These are phyloP conservation scores for Porcisia hertigi DNA, from an alignment of 208 protist genomes.

Conservation along the genomic window DNA sequence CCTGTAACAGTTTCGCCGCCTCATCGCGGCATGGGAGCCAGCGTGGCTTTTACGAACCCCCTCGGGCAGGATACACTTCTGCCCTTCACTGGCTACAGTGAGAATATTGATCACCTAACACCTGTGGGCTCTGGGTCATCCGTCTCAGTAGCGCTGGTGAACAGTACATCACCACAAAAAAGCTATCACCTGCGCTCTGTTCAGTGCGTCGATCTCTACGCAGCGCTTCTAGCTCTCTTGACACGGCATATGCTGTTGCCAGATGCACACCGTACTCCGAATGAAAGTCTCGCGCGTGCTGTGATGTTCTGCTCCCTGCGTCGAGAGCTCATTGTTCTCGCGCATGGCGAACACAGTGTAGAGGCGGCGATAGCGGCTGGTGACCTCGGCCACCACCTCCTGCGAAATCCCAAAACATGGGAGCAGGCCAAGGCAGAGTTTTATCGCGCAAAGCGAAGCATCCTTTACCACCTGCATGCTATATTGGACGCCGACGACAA, in stretches of 20 bases:
- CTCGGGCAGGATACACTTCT: constrained; percentile 1
- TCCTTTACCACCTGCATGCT: constrained; percentile 20
- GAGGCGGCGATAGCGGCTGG: constrained; percentile 49
- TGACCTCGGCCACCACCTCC: constrained; percentile 35
- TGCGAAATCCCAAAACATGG: constrained; percentile 35
- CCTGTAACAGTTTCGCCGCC: background rate
- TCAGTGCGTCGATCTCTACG: constrained; percentile 50
- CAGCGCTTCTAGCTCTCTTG: constrained; percentile 37
- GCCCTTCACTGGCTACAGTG: background rate
- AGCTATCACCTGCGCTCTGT: constrained; percentile 37
- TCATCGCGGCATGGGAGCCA: background rate
- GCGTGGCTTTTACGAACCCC: constrained; percentile 1
- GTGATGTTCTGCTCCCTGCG: constrained; percentile 45
- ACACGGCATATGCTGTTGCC: constrained; percentile 44
- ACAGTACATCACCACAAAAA: constrained; percentile 6
- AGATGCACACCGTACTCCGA: constrained; percentile 34
- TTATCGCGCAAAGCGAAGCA: constrained; percentile 24
- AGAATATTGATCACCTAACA: background rate
- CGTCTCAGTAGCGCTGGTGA: background rate
- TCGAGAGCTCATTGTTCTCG: constrained; percentile 38
- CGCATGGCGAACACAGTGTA: constrained; percentile 38
- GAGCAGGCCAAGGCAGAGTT: constrained; percentile 45
- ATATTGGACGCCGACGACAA: background rate
- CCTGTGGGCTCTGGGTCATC: background rate
- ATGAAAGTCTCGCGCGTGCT: constrained; percentile 40